Base-by-base conservation (phyloP, 2,329 filamentous ascomycete genomes). In the Cephalotrichum gorgonifer region DNA sequence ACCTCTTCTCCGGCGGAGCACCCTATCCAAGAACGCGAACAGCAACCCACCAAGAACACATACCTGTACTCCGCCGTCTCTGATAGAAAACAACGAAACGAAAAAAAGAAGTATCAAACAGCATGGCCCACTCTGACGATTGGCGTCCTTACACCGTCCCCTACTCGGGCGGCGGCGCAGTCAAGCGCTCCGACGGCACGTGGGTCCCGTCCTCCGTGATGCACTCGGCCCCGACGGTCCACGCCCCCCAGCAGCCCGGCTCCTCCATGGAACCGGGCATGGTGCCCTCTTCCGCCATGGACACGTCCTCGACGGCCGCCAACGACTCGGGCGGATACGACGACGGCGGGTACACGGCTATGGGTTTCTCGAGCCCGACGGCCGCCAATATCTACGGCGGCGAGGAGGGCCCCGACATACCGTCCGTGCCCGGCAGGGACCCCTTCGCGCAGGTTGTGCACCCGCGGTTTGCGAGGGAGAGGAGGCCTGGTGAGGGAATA, bases 141-240 rank as follows among this genome's bases (percentile, higher is more conserved):
- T 51, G 48, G 30, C 50, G 42, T 20, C 45, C 49, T 12, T 52
- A 52, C 43, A 50, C 47, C 11, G 52, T 56, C 45, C 52, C 54
- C 6, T 52, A 52, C 47, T 47, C 49, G 4, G 46, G 49, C 20
- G 49, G 51, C 33, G 43, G 33, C n/a, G 43, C 43, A 15, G 17
- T 44, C 23, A 42, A 30, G 22, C 51, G 52, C 49, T 55, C 54
- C 30, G 35, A 45, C 41, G 42, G 45, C 43, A 25, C 44, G 11
- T 43, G 28, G 43, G 44, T 47, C 5, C 39, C 45, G 0, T 47
- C 42, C 20, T 50, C 42, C 2, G 26, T 43, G 27, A 27, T 27
- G 17, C 38, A 28, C 23, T 22, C 46, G 35, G 23, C 39, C 22
- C 46, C 25, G n/a, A 26, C 26, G 2, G 27, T 43, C 27, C 23